Base-by-base conservation (phyloP, 495 filamentous ascomycete species). In the Xylaria intraflava region DNA sequence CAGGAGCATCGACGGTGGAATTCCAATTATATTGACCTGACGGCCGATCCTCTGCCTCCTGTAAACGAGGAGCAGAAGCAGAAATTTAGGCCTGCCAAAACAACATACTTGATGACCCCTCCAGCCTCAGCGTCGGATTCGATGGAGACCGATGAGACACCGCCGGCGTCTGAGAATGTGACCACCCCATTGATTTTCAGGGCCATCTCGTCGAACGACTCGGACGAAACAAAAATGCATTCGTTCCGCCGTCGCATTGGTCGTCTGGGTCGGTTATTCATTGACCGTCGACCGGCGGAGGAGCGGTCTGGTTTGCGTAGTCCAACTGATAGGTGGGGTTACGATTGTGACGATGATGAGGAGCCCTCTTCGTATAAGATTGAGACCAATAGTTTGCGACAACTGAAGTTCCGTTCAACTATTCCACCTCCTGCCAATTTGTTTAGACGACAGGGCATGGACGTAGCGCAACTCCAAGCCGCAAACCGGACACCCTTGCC, bases 1-100 rank as follows among this genome's bases (percentile, higher is more conserved):
- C 71, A 82, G 59, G 87, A 89, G 69, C 90, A 95, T 71, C 80
- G 83, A 60, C 84, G 85, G 61, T 94, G 89, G 88, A 95, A 94
- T 73, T 74, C 82, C 62, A 83, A 84, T 53, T 89, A 86, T 73
- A 75, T 90, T 46, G 93, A 97, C 67, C 68, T 88, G 61, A 96
- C 92, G 42, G 78, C 81, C 62, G 83, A 84, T 44, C 90, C 91
- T 29, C 75, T 94, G 29, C 86, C 87, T 39, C 90, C 88, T 23
- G 81, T 83, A 12, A 78, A 77, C 53, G 83, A 85, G 29, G 78
- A 81, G 46, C 90, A 85, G 69, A 65, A 71, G 51, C 52, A 63
- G 42, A 72, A 67, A 55, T 78, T 77, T 49, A 85, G 91, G 57
- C 83, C 83, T 49, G 90, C 89, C 45, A 89, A 86, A 61, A 87